Evolutionary conservation across 164 flowering plant genomes (phyloP).

Genomic region (Stephania japonica): DNA sequence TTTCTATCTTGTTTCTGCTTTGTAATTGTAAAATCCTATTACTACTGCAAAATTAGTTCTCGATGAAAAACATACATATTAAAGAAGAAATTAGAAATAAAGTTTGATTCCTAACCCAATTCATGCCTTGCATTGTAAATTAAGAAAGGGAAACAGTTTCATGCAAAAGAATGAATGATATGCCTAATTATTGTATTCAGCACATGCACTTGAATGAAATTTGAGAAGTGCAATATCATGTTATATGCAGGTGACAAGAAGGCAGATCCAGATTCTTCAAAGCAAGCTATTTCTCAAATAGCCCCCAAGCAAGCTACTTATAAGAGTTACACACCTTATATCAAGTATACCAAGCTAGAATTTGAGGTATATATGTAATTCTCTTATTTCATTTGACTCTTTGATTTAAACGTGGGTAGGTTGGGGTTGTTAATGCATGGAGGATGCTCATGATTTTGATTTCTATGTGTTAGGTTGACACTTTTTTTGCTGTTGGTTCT

Average conservation of each 20-base stretch:
- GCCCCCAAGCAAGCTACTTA: slow-evolving; percentile 19
- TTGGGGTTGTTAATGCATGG: background rate
- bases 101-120: too few species aligned
- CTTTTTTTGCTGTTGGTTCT: slow-evolving; percentile 97
- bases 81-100: too few species aligned
- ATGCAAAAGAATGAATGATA: too few species aligned
- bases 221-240: slow-evolving; percentile 1
- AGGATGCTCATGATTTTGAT: background rate
- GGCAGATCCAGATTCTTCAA: slow-evolving; percentile 12
- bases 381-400: background rate
- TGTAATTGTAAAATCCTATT: too few species aligned
- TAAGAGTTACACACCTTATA: slow-evolving; percentile 58
- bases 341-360: slow-evolving; percentile 84
- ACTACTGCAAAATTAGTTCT: background rate
- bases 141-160: too few species aligned
- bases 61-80: background rate
- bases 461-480: slow-evolving; percentile 66
- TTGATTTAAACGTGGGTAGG: background rate
- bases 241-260: slow-evolving; percentile 29
- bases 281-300: slow-evolving; percentile 20
- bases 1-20: too few species aligned
- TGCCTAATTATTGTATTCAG: background rate
- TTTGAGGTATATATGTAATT: slow-evolving; percentile 51
- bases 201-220: background rate
- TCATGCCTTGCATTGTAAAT: too few species aligned